Conservation (phyloP, 2,329 filamentous ascomycete species). For the Fusarium nanum region DNA sequence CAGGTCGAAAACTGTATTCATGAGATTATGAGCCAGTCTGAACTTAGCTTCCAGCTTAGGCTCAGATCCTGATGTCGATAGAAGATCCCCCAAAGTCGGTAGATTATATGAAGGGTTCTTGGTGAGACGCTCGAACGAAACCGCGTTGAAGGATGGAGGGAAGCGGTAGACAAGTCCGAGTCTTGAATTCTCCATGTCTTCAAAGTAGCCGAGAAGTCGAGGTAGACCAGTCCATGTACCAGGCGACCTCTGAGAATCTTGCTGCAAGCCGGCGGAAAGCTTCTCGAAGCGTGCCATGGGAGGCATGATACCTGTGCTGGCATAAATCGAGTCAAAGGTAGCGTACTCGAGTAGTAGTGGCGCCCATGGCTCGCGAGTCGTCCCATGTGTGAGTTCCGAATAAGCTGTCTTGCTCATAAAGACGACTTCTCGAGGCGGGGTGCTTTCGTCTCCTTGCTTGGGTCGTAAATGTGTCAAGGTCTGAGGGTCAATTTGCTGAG, state of each 20-base stretch:
- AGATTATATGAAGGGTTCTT: constrained; percentile 63
- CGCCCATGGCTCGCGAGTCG: constrained; percentile 59
- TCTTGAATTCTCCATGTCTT: constrained; percentile 76
- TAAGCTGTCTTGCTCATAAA: constrained; percentile 64
- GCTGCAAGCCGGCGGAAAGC: constrained; percentile 68
- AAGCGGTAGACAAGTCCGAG: constrained; percentile 82
- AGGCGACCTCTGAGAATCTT: constrained; percentile 62
- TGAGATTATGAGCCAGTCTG: constrained; percentile 77
- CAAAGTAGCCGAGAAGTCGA: constrained; percentile 75
- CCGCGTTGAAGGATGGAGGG: constrained; percentile 71
- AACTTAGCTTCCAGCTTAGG: constrained; percentile 81
- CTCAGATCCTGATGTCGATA: constrained; percentile 65
- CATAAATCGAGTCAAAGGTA: constrained; percentile 70
- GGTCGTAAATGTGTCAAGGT: constrained; percentile 62
- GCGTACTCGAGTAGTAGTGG: constrained; percentile 79
- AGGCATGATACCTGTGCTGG: constrained; percentile 71
- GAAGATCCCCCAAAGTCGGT: constrained; percentile 65
- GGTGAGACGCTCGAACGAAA: constrained; percentile 64
- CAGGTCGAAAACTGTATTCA: constrained; percentile 78
- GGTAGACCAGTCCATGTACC: constrained; percentile 72
- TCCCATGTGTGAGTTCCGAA: constrained; percentile 58
- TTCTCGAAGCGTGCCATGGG: constrained; percentile 74
- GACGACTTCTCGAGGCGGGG: constrained; percentile 59
- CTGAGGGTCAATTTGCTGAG: constrained; percentile 68
- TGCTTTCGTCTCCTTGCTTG: constrained; percentile 52